These are phyloP conservation scores for Fereydounia khargensis DNA, from an alignment of 1,284 basidiomycete genomes.

Conservation along the genomic window DNA sequence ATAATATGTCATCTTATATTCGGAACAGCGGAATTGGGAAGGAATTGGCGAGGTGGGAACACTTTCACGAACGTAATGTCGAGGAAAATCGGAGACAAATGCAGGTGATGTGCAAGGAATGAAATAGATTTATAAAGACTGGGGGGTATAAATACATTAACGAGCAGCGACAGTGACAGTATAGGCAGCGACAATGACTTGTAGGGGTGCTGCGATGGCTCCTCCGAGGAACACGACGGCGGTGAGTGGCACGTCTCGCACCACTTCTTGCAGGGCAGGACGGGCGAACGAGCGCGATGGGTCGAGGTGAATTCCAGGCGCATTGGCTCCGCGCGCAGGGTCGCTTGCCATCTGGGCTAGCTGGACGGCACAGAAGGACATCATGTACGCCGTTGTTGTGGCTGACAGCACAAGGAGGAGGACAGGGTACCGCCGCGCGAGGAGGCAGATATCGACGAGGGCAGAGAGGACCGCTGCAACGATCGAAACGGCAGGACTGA, in stretches of 20 bases:
- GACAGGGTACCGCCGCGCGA: conserved; percentile 1
- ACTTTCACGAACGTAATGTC: too few species aligned
- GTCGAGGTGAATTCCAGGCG: conserved; percentile 16
- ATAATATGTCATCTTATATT: too few species aligned
- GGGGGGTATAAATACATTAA: too few species aligned
- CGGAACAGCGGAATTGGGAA: too few species aligned
- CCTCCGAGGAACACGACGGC: conserved; percentile 2
- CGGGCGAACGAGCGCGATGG: background rate
- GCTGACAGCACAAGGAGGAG: background rate
- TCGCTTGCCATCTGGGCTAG: conserved; percentile 1
- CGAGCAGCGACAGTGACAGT: too few species aligned
- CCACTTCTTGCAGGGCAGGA: conserved; percentile 1
- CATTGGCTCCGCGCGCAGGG: conserved; percentile 1
- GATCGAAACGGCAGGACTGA: conserved; percentile 7
- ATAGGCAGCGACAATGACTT: too few species aligned
- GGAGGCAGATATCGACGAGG: conserved; percentile 3
- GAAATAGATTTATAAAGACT: too few species aligned
- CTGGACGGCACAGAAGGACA: conserved; percentile 1
- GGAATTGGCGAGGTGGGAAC: too few species aligned
- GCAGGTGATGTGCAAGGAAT: too few species aligned
- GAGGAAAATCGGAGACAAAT: too few species aligned
- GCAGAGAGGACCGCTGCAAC: conserved; percentile 5
- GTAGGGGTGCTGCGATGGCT: too few species aligned
- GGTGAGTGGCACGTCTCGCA: conserved; percentile 8
- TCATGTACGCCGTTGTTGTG: conserved; percentile 1